Conservation (phyloP, 164 flowering plant genomes). For the Dillenia turbinata region DNA sequence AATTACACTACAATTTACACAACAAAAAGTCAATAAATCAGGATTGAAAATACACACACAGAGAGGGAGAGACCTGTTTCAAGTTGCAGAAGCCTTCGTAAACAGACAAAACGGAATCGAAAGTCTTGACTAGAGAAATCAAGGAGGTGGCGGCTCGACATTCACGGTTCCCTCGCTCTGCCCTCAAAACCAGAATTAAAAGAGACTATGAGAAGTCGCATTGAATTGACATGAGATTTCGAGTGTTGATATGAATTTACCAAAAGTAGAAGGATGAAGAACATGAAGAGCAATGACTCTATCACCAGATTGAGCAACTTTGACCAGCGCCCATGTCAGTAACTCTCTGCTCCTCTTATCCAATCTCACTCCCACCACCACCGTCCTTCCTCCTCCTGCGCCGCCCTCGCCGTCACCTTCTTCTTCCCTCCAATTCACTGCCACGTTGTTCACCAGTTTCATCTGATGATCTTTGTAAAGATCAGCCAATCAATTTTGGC, state of each 20-base stretch:
- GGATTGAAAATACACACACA: no score
- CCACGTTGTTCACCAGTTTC: not conserved
- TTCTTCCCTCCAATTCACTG: constrained; percentile 1
- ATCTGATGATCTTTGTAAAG: no score
- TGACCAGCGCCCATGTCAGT: constrained; percentile 90
- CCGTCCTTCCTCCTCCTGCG: constrained; percentile 38
- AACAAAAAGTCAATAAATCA: not conserved
- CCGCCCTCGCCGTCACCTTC: constrained; percentile 8
- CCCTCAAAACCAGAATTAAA: not conserved
- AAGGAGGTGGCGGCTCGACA: constrained; percentile 44
- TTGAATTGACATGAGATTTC: constrained; percentile 10
- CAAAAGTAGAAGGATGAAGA: constrained; percentile 16
- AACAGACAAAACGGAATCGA: constrained; percentile 82
- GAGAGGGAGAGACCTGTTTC: constrained; percentile 58
- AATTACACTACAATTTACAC: not conserved
- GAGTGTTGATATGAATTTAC: constrained; percentile 19
- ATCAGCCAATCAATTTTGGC: no score
- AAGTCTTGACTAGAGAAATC: constrained; percentile 73
- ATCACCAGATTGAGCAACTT: constrained; percentile 83
- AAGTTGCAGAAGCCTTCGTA: constrained; percentile 97
- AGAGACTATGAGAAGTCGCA: no score
- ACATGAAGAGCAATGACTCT: constrained; percentile 81
- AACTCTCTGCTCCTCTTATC: constrained; percentile 73
- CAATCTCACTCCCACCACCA: constrained; percentile 83
- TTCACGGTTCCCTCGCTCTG: constrained; percentile 29